Base-by-base conservation (phyloP, 192 early-diverging fungal species). In the Coemansia sp. region DNA sequence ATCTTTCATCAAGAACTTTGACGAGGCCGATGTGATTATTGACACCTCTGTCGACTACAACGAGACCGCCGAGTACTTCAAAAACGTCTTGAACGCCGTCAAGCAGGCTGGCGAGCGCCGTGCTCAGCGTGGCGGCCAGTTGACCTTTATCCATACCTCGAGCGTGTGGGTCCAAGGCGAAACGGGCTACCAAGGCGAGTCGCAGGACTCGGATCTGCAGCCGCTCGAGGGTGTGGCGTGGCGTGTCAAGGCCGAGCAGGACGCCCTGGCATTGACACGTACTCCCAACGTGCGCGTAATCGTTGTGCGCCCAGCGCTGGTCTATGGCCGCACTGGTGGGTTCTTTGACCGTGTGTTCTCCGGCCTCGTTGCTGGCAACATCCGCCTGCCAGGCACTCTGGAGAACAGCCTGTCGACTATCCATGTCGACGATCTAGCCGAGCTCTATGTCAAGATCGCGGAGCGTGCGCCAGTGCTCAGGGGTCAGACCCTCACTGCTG, bases 341-440 rank as follows among this genome's bases (percentile, higher is more conserved):
- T 45, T 45, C 27, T 59, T 38, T 36, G 66, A 38, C 10, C 39
- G 21, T 7, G 32, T 67, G 34, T 67, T 67, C 55, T 14, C 53
- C 10, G 66, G 66, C 19, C 34, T 67, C 6, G 12, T 15, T 12
- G 37, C 53, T 45, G 66, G 66, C 36, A 31, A 21, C 27, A 67
- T 67, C 51, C 51, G 66, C 29, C 55, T 67, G 36, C 66, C 66
- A 3, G 38, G 55, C 3, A 23, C 34, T 8, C 53, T 59, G 38
- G 34, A 67, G 55, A 67, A 67, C 32, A 38, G 25, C 25, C 53
- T 67, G 37, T 17, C 66, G 37, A 67, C 66, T 55, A 67, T 67
- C 39, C 66, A 67, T 34, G 55, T 67, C 23, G 66, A 67, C 31
- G 66, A 67, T 37, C 29, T 67, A 12, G 66, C 66, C 5, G 66